A percentile compares a stretch with the other conserved stretches of the same genome.
Evolutionary conservation across 139 green algal species (phyloP).

Genomic region (Chlamydomonas sphaeroides): DNA sequence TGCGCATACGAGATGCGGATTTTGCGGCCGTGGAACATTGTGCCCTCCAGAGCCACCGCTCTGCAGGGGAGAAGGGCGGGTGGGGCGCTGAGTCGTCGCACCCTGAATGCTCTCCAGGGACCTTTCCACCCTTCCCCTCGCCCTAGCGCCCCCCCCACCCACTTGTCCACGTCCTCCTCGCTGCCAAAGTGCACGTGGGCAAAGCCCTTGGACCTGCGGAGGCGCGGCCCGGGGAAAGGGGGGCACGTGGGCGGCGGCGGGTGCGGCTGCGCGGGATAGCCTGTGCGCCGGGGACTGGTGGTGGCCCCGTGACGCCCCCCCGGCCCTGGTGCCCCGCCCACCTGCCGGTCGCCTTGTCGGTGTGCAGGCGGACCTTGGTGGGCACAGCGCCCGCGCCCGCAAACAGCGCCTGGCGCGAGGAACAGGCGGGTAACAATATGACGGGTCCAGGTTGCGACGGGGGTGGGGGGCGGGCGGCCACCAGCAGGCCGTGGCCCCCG

Average conservation of each 20-base stretch:
- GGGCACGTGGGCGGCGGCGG: background rate
- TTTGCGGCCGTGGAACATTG: slow-evolving; percentile 63
- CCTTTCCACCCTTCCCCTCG: background rate
- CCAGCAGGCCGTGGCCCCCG: too few species aligned
- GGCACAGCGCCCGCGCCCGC: slow-evolving; percentile 54
- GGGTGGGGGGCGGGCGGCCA: too few species aligned
- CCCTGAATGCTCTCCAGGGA: background rate
- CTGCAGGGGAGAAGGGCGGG: slow-evolving; percentile 23
- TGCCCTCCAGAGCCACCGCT: slow-evolving; percentile 73
- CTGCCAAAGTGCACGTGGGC: slow-evolving; percentile 90
- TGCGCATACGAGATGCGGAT: slow-evolving; percentile 84
- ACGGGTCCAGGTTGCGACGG: too few species aligned
- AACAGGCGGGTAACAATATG: too few species aligned
- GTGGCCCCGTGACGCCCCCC: too few species aligned
- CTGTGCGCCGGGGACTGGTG: too few species aligned
- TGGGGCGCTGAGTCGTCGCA: background rate
- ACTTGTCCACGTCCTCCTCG: slow-evolving; percentile 66
- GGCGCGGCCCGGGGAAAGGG: background rate
- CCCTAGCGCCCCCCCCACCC: background rate
- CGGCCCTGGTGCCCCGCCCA: background rate
- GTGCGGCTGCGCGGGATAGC: background rate
- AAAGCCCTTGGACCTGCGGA: slow-evolving; percentile 75
- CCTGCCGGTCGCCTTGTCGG: slow-evolving; percentile 76
- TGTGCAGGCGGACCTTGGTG: slow-evolving; percentile 81
- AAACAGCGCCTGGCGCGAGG: slow-evolving; percentile 72